Evolutionary conservation across 495 filamentous ascomycete species (phyloP), one percentile per base, ranked within the genome.

Genomic region (Symbiotaphrina buchneri): DNA sequence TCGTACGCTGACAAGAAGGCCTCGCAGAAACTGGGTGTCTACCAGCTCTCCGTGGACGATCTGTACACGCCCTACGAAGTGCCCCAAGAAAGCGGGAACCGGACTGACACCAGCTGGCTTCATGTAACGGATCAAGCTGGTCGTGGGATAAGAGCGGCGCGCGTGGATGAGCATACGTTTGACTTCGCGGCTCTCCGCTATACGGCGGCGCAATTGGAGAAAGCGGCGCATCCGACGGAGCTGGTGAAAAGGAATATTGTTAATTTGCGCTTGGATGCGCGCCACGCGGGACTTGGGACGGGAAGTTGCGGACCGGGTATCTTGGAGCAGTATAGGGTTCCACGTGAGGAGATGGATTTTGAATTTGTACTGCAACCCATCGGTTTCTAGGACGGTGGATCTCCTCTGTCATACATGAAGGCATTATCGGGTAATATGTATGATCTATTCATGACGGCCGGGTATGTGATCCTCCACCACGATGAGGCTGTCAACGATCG

Each of bases 81-180:
- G 19, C 70, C 69, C 0, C 71, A 74, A 34, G 70, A 76, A 35
- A 60, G 53, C 28, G 60, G 65, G 21, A 74, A 74, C 34, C 48
- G 66, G n/a, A 64, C 59, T 25, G 66, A 63, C 13, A 65, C 60
- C 3, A 41, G 61, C 13, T 74, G 68, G 63, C 51, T 74, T 13
- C 48, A 62, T 39, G 43, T 64, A 8, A 40, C 40, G 3, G 42
- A 58, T 27, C 34, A 36, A 0, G 33, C 47, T 3, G 52, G 54
- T 8, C 41, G 47, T 31, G 46, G 52, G 18, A 23, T 58, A 10
- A 50, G 59, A 46, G 27, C 44, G 1, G 29, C 40, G 11, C 31
- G 45, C 25, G 41, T 10, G 37, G 46, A 35, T 38, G 46, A 45
- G 20, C 43, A 41, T 21, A 36, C 43, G 4, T 68, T 65, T 26